A percentile compares a stretch with the other conserved stretches of the same genome.
These are phyloP conservation scores for Omphalea diandra DNA, from an alignment of 441 rosid species.

Conservation along the genomic window DNA sequence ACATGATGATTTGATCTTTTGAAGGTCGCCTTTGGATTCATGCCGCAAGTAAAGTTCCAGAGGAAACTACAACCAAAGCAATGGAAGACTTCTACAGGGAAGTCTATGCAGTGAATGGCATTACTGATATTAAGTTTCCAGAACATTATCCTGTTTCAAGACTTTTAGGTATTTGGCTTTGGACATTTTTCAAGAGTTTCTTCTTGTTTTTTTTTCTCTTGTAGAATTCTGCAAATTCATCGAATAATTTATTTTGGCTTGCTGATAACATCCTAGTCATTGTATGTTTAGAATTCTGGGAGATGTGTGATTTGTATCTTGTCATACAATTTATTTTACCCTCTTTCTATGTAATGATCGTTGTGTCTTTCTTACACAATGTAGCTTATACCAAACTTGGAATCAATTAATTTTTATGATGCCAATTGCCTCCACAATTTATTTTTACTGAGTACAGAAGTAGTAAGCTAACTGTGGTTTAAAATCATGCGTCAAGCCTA, in stretches of 20 bases:
- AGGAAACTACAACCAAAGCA: constrained; percentile 76
- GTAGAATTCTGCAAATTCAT: not conserved
- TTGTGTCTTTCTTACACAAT: not conserved
- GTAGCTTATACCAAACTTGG: not conserved
- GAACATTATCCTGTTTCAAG: constrained; percentile 85
- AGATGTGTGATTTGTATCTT: not conserved
- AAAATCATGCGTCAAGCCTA: not conserved
- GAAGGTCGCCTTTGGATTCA: constrained; percentile 93
- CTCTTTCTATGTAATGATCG: not conserved
- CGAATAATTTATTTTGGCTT: not conserved
- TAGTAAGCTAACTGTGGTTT: not conserved
- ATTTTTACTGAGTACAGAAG: constrained; percentile 8
- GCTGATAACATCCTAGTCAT: not conserved
- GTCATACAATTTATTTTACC: not conserved
- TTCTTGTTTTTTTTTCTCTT: not conserved
- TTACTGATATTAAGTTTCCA: constrained; percentile 69
- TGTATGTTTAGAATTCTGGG: not conserved
- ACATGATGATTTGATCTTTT: constrained; percentile 8
- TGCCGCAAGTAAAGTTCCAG: constrained; percentile 86
- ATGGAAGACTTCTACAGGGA: constrained; percentile 83
- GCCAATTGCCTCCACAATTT: not conserved
- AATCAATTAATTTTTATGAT: not conserved
- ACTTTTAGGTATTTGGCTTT: constrained; percentile 52
- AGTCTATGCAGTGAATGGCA: constrained; percentile 69
- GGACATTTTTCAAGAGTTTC: not conserved